Base-by-base conservation (phyloP, 2,329 filamentous ascomycete genomes). In the Blastomyces emzantsi region DNA sequence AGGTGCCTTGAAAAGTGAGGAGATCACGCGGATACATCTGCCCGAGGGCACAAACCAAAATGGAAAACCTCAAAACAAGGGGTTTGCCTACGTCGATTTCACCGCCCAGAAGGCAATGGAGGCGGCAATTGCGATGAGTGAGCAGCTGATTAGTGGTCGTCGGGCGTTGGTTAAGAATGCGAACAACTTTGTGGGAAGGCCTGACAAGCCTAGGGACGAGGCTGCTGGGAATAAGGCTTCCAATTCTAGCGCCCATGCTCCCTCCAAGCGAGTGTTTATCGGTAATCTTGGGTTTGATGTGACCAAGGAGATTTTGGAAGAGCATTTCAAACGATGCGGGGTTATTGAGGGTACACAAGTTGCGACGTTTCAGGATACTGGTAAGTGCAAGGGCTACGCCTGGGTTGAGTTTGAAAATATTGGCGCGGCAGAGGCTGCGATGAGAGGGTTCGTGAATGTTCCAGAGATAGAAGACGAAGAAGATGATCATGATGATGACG, bases 11-110 rank as follows among this genome's bases (percentile, higher is more conserved):
- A 78, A 83, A 39, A 82, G 86, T 63, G 83, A 86, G 59, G 84
- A 87, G 66, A 94, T 99, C 68, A 96, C 92, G 1, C 85, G 94
- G 65, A 80, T 97, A 61, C 88, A 97, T 75, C 80, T 97, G 72
- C 92, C 92, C 0, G 83, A 78, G 28, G 80, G 82, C 3, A 71
- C 79, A 64, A 87, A 83, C 61, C 63, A 60, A 17, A 72, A 71
- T 64, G 73, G 74, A 43, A 84, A 82, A 70, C 77, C 82, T 28
- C 80, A 87, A 70, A 99, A 97, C 80, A 93, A 89, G 77, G 95
- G 94, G 19, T 99, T 97, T 73, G 94, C 94, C 62, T 99, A 99
- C 73, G 87, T 99, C 67, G 95, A 99, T 74, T 96, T 99, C 73
- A 80, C 85, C 56, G 88, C 83, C 30, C 72, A 80, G 25, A 83